Evolutionary conservation across 805 yeast species (phyloP), one percentile per base, ranked within the genome.

Genomic region (Diddensiella caesifluorescens): DNA sequence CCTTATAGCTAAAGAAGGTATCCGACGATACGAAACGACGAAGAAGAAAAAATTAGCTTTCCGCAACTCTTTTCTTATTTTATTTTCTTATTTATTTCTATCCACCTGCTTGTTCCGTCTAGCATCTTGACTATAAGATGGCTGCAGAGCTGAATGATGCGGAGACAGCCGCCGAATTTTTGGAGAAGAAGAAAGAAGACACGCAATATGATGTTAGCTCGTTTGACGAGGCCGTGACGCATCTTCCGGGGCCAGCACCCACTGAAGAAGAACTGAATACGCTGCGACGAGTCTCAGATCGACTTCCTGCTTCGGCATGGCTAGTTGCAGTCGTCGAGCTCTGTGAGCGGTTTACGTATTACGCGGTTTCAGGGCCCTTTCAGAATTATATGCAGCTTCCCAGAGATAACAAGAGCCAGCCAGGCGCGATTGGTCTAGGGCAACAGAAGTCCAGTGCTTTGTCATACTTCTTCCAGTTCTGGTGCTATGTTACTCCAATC

Each of bases 401-500:
- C n/a, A 35, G 52, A 16, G 49, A 44, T 28, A 12, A 35, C 15
- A 38, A 32, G 12, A 71, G 53, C 53, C 38, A 70, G 60, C 59
- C 63, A 55, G 73, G 87, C 61, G 77, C 80, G 7, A 69, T 84
- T 46, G 71, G 73, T 36, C 68, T 80, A 52, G 79, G 80, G 41
- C 67, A 73, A 44, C 70, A 70, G 45, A 75, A 78, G 49, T 86
- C 92, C 22, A 78, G 83, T 27, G 88, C 83, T 23, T 69, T 83
- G 47, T 74, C 84, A 13, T 77, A 82, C 59, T 77, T 83, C 54
- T 78, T 83, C 70, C 86, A 81, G 57, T 84, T 84, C 59, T 80
- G 88, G 83, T 80, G 88, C 57, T 84, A 83, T 60, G 69, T 83
- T 35, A 81, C 90, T 33, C 95, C 95, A 22, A 68, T 84, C 41